phyloP scores from a whole-genome alignment of 306 rosid genomes.

The cucumber (Cucumis sativus) region Cucumber_9930_V3 NC_026657.2:24616501-24617000 shows the following conservation, averaged over 20 bases:
- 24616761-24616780: slow-evolving; percentile 31
- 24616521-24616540: slow-evolving; percentile 33
- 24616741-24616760: slow-evolving; percentile 19
- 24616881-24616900: slow-evolving; percentile 11
- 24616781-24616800: slow-evolving; percentile 24
- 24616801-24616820: slow-evolving; percentile 12
- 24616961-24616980: slow-evolving; percentile 21
- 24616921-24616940: slow-evolving; percentile 9
- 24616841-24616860: slow-evolving; percentile 8
- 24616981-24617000: slow-evolving; percentile 19
- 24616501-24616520: slow-evolving; percentile 35
- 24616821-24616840: slow-evolving; percentile 14
- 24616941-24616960: slow-evolving; percentile 17
- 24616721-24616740: slow-evolving; percentile 14
- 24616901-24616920: slow-evolving; percentile 4
- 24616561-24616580: slow-evolving; percentile 49
- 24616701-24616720: slow-evolving; percentile 8
- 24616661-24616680: slow-evolving; percentile 12
- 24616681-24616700: slow-evolving; percentile 7
- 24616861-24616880: slow-evolving; percentile 1
- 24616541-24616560: slow-evolving; percentile 45
- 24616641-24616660: slow-evolving; percentile 19
- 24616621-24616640: slow-evolving; percentile 66
- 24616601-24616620: slow-evolving; percentile 74
- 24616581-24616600: slow-evolving; percentile 56